phyloP scores from a whole-genome alignment of 1,284 basidiomycete genomes.

The Cryptococcus hybrid region DNA sequence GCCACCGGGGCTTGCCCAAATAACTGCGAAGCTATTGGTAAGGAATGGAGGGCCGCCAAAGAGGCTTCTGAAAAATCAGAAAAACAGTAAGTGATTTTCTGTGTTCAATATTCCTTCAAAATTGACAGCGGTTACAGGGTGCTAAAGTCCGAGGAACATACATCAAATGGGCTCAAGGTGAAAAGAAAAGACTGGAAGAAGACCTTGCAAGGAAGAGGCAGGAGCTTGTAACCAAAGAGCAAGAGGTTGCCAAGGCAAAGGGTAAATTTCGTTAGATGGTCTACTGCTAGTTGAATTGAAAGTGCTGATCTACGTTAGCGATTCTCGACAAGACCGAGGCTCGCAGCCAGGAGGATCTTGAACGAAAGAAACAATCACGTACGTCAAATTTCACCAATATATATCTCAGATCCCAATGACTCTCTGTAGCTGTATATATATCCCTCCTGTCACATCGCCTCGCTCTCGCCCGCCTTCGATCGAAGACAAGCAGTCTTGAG shows the following conservation, averaged over 20 bases:
- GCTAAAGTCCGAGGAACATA: slow-evolving; percentile 88
- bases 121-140: slow-evolving; percentile 58
- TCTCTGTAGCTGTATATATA: slow-evolving; percentile 69
- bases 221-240: slow-evolving; percentile 63
- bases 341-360: slow-evolving; percentile 53
- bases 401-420: background rate
- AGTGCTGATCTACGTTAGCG: slow-evolving; percentile 3
- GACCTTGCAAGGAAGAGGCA: slow-evolving; percentile 60
- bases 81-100: slow-evolving; percentile 63
- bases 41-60: slow-evolving; percentile 62
- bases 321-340: slow-evolving; percentile 35
- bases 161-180: slow-evolving; percentile 79
- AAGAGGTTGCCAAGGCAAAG: slow-evolving; percentile 44
- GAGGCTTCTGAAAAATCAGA: slow-evolving; percentile 69
- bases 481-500: slow-evolving; percentile 67
- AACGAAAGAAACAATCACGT: slow-evolving; percentile 83
- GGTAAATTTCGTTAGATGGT: slow-evolving; percentile 12
- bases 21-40: slow-evolving; percentile 72
- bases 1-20: slow-evolving; percentile 70
- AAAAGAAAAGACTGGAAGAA: slow-evolving; percentile 73
- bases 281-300: background rate
- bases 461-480: slow-evolving; percentile 72
- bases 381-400: slow-evolving; percentile 39
- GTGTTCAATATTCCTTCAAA: background rate
- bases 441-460: slow-evolving; percentile 70